phyloP scores from a whole-genome alignment of 202 grass and related monocot genomes.

The Digitaria exilis region DNA sequence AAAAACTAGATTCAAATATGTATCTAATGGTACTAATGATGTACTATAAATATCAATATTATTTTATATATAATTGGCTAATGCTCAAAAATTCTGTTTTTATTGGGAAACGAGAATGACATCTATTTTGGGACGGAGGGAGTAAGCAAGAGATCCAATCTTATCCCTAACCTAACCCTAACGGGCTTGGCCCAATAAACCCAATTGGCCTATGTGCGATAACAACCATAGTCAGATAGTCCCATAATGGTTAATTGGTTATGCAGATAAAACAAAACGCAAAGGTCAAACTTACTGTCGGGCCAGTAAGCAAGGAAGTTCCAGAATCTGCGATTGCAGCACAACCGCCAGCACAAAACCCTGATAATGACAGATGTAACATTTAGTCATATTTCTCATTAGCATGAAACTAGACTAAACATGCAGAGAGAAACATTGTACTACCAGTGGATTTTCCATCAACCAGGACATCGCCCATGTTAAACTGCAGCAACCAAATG shows the following conservation, averaged over 20 bases:
- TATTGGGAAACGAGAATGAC: too few relatives aligned
- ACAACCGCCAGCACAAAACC: slow-evolving; percentile 64
- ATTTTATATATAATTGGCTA: too few relatives aligned
- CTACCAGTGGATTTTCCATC: slow-evolving; percentile 69
- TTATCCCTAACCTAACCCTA: too few relatives aligned
- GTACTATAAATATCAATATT: too few relatives aligned
- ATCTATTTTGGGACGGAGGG: too few relatives aligned
- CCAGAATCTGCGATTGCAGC: slow-evolving; percentile 83
- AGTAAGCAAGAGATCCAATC: too few relatives aligned
- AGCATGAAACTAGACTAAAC: neutral
- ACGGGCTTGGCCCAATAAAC: too few relatives aligned
- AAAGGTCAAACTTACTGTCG: slow-evolving; percentile 54
- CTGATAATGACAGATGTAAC: neutral
- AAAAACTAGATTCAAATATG: too few relatives aligned
- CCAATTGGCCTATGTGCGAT: too few relatives aligned
- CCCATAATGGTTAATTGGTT: neutral
- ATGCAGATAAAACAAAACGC: neutral
- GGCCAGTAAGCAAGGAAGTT: slow-evolving; percentile 87
- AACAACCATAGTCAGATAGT: too few relatives aligned
- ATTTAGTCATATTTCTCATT: slow-evolving; percentile 21
- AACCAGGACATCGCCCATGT: slow-evolving; percentile 91
- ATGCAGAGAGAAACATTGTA: neutral
- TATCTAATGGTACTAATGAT: too few relatives aligned
- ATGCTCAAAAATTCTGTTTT: too few relatives aligned
- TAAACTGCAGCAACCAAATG: slow-evolving; percentile 66